These are phyloP conservation scores for Alopecurus myosuroides DNA, from an alignment of 176 grass and related monocot species.

Conservation along the genomic window DNA sequence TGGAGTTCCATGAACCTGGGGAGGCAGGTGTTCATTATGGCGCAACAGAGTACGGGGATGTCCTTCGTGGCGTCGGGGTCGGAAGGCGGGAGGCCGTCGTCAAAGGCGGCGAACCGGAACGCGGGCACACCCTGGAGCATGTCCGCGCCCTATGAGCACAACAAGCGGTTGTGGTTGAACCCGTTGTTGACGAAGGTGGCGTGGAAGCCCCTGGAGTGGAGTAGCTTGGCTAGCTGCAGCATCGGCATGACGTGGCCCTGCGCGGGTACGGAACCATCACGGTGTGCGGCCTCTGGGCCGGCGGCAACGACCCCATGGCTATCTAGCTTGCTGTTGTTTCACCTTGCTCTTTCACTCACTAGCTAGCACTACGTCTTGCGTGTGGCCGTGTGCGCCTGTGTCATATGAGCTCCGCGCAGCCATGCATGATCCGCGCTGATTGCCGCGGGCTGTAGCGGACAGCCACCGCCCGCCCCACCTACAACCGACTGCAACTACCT, in stretches of 20 bases:
- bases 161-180: conserved; percentile 48
- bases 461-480: too few species aligned
- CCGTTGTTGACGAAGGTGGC: conserved; percentile 66
- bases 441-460: too few species aligned
- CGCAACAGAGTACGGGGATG: conserved; percentile 20
- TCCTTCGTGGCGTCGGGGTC: conserved; percentile 39
- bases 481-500: too few species aligned
- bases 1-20: conserved; percentile 24
- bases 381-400: too few species aligned
- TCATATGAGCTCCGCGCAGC: too few species aligned
- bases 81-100: conserved; percentile 32
- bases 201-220: conserved; percentile 51
- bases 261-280: conserved; percentile 52
- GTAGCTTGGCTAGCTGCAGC: conserved; percentile 58
- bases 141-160: background rate
- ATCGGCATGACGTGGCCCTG: conserved; percentile 64
- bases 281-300: background rate
- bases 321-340: too few species aligned
- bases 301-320: too few species aligned
- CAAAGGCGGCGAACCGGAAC: conserved; percentile 29
- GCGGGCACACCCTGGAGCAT: background rate
- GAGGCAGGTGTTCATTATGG: conserved; percentile 25
- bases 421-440: too few species aligned
- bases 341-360: too few species aligned
- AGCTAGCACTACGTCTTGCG: too few species aligned